Conservation (phyloP, 2,329 filamentous ascomycete genomes). For the Endoconidiophora polonica region DNA sequence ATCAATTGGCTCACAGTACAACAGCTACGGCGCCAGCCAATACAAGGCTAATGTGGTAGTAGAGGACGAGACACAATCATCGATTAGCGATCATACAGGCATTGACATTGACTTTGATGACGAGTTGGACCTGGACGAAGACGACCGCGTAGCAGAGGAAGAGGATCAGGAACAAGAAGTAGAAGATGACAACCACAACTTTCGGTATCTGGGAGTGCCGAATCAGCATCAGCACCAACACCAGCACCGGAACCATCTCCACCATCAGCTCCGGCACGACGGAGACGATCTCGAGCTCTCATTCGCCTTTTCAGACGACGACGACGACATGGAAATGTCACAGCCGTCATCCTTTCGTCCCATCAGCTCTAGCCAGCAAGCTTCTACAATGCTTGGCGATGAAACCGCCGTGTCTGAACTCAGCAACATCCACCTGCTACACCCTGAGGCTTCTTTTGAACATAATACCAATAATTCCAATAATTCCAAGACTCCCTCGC, state of each 20-base stretch:
- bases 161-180: not conserved
- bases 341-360: constrained; percentile 10
- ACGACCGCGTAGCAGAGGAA: constrained; percentile 1
- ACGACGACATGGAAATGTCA: constrained; percentile 9
- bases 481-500: not conserved
- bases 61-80: constrained; percentile 5
- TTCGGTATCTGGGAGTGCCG: not conserved
- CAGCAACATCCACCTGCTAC: not conserved
- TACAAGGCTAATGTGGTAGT: constrained; percentile 10
- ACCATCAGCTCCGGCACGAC: not conserved
- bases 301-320: constrained; percentile 11
- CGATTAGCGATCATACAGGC: not conserved
- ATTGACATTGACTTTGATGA: constrained; percentile 1
- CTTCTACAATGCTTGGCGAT: constrained; percentile 8
- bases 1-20: constrained; percentile 8
- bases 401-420: constrained; percentile 10
- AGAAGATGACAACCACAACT: not conserved
- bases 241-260: constrained; percentile 1
- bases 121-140: not conserved
- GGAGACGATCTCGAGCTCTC: constrained; percentile 4
- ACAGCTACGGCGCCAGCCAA: no score
- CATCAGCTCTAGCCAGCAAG: constrained; percentile 7
- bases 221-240: not conserved
- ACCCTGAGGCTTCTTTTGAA: constrained; percentile 1
- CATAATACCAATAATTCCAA: no score